Evolutionary conservation across 192 early-diverging fungal species (phyloP).

Genomic region (Coemansia sp.): DNA sequence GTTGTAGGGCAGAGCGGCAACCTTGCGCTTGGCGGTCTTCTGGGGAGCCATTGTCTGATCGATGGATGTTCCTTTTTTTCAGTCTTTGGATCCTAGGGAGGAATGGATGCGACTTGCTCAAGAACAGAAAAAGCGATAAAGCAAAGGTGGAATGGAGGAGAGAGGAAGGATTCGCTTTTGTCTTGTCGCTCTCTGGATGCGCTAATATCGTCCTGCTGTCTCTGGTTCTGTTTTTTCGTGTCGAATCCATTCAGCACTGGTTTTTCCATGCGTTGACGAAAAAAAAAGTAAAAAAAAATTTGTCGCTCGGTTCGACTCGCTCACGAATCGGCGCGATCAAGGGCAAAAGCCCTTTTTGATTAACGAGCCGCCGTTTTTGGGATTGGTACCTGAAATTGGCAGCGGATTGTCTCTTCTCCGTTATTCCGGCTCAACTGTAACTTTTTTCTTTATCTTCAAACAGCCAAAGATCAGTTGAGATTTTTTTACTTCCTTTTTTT

Average conservation of each 20-base stretch:
- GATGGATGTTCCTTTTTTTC: conserved; percentile 20
- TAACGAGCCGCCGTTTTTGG: not conserved
- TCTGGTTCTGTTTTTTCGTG: not conserved
- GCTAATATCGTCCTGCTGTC: not conserved
- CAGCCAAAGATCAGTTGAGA: not conserved
- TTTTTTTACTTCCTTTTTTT: not conserved
- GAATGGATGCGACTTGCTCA: conserved; percentile 36
- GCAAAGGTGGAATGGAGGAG: conserved; percentile 14
- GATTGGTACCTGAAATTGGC: too few relatives aligned
- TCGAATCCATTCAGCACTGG: not conserved
- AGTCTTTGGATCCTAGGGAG: conserved; percentile 1
- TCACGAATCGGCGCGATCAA: not conserved
- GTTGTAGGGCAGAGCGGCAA: conserved; percentile 85
- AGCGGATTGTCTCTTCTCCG: too few relatives aligned
- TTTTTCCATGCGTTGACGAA: too few relatives aligned
- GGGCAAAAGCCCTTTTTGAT: too few relatives aligned
- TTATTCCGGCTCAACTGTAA: too few relatives aligned
- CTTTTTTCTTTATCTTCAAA: too few relatives aligned
- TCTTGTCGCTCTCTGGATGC: not conserved
- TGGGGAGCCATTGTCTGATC: conserved; percentile 50
- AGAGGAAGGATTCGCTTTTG: conserved; percentile 19
- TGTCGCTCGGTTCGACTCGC: not conserved
- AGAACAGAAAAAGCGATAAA: conserved; percentile 9
- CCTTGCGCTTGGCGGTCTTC: conserved; percentile 82
- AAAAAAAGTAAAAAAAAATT: conserved; percentile 1